These are phyloP conservation scores for Leccinum angustisporum DNA, from an alignment of 1,284 basidiomycete genomes.

Conservation along the genomic window DNA sequence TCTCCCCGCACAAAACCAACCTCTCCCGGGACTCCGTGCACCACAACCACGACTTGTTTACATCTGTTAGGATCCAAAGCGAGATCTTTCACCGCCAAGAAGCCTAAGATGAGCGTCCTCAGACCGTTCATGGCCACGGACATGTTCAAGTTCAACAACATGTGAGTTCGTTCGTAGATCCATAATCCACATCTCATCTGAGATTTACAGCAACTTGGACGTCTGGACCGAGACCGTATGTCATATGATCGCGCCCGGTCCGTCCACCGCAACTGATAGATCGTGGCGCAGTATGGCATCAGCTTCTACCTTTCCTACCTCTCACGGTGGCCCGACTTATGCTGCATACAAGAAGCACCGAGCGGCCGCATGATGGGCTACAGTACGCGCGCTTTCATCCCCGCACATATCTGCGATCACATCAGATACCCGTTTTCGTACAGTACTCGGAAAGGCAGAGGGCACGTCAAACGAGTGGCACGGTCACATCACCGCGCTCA, in stretches of 20 bases:
- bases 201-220: constrained; percentile 73
- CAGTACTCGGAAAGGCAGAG: constrained; percentile 87
- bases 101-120: constrained; percentile 66
- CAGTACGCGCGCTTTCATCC: constrained; percentile 46
- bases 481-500: constrained; percentile 88
- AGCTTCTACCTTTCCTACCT: constrained; percentile 87
- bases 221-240: constrained; percentile 91
- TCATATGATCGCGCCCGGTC: constrained; percentile 3
- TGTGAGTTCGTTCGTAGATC: constrained; percentile 45
- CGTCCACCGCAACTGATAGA: constrained; percentile 5
- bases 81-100: background rate
- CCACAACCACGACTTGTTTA: constrained; percentile 25
- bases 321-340: constrained; percentile 87
- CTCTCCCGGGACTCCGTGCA: constrained; percentile 30
- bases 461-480: constrained; percentile 75
- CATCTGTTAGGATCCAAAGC: constrained; percentile 31
- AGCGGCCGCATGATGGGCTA: constrained; percentile 85
- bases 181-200: background rate
- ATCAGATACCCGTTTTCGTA: constrained; percentile 5
- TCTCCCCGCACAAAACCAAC: background rate
- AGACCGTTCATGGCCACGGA: constrained; percentile 84
- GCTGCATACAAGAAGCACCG: constrained; percentile 77
- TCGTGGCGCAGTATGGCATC: constrained; percentile 65
- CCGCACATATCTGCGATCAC: constrained; percentile 6
- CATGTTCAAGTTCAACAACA: constrained; percentile 90